Base-by-base conservation (phyloP, 1,284 basidiomycete species). In the Sporisorium sorghi region DNA sequence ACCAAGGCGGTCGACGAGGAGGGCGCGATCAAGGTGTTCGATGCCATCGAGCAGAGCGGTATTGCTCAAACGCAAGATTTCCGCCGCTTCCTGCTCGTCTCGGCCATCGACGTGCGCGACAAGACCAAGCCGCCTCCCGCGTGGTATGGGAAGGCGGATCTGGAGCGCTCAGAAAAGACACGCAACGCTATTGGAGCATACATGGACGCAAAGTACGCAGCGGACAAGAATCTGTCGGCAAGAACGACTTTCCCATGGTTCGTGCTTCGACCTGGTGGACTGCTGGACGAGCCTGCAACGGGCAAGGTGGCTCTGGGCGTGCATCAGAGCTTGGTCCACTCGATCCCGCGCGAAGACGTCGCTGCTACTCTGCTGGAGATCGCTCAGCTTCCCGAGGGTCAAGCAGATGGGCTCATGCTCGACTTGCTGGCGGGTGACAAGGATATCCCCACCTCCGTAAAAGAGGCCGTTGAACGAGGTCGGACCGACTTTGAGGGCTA, bases 11-110 rank as follows among this genome's bases (percentile, higher is more conserved):
- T 92, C 11, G 91, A 92, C 81, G 89, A 89, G 77, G 88, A 90
- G 53, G 91, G 90, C 3, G 90, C 91, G 0, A 76, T 91, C 58
- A 91, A 91, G 83, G 88, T 90, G 0, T 92, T 90, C 78, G 90
- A 91, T 75, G 91, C 90, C 0, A 87, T 92, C 63, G 90, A 91
- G 78, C 83, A 74, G 2, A 86, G 89, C 0, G 79, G 86, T 35
- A 86, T 87, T 1, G 73, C 85, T 26, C 54, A 58, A 21, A 66
- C 83, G 8, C 56, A 56, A 8, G 87, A 87, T 61, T 90, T 90
- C 21, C 84, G 87, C 28, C 82, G 92, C 46, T 86, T 92, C 40
- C 83, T 91, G 52, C 60, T 80, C 23, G 88, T 92, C 35, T 89
- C 89, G 11, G 89, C 90, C 0, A 81, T 90, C n/a, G 91, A 92